Percentiles rank a stretch among this genome's conserved stretches.
Conservation (phyloP, 305 asterid genomes). For the Fraxinus platypoda region DNA sequence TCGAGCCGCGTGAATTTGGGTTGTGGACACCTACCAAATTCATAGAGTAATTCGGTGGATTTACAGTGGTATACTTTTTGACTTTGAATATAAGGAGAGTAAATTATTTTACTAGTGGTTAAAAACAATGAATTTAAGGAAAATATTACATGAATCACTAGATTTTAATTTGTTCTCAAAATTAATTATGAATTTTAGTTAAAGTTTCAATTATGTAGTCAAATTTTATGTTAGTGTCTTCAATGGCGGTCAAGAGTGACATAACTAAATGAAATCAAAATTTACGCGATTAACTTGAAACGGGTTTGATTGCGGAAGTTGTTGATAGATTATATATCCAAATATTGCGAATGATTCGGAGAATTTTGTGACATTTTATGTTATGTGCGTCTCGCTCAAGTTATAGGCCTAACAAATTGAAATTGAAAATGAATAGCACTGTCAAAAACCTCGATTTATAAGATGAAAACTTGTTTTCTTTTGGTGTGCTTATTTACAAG, state of each 20-base stretch:
- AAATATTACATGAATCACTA: not conserved
- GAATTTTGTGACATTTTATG: not conserved
- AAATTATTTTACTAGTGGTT: not conserved
- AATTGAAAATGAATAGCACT: not conserved
- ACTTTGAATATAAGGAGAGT: slow-evolving; percentile 18
- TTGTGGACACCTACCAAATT: not conserved
- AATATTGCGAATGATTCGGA: not conserved
- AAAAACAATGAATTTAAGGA: not conserved
- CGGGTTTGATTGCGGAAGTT: not conserved
- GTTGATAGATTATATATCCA: not conserved
- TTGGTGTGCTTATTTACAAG: not conserved
- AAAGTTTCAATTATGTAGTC: not conserved
- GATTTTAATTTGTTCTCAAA: not conserved
- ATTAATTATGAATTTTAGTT: not conserved
- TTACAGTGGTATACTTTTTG: slow-evolving; percentile 17
- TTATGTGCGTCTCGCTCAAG: not conserved
- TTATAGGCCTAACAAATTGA: not conserved
- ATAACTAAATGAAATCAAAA: not conserved
- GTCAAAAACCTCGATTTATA: not conserved
- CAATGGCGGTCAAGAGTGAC: not conserved
- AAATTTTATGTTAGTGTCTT: not conserved
- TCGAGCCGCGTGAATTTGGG: slow-evolving; percentile 28
- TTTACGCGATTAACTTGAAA: not conserved
- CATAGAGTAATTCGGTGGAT: slow-evolving; percentile 20
- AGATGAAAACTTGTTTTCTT: not conserved